Conservation (phyloP, 768 basidiomycete species). For the Trametes cingulata region DNA sequence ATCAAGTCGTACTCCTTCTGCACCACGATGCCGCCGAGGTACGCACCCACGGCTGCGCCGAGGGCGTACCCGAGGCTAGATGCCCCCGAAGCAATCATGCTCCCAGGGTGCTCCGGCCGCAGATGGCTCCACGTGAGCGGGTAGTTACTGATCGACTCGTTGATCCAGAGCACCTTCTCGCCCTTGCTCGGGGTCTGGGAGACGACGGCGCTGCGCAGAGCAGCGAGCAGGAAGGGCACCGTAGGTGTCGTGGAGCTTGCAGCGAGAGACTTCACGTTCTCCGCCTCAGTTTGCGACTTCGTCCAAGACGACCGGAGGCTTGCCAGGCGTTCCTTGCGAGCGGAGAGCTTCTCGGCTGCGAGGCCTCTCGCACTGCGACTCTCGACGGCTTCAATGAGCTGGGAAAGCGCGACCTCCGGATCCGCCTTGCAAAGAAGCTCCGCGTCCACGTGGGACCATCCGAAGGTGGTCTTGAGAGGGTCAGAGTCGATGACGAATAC, state of each 20-base stretch:
- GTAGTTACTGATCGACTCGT: conserved; percentile 66
- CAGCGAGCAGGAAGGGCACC: conserved; percentile 40
- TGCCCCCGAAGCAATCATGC: conserved; percentile 57
- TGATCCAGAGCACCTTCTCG: conserved; percentile 48
- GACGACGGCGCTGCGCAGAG: conserved; percentile 45
- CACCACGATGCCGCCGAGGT: conserved; percentile 41
- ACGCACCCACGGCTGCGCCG: conserved; percentile 63
- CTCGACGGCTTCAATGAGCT: conserved; percentile 45
- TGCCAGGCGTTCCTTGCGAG: conserved; percentile 7
- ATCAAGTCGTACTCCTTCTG: conserved; percentile 50
- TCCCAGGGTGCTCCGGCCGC: conserved; percentile 51
- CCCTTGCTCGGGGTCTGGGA: conserved; percentile 41
- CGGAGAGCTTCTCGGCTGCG: not conserved
- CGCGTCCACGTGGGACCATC: conserved; percentile 55
- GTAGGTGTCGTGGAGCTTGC: conserved; percentile 12
- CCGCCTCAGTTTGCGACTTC: conserved; percentile 21
- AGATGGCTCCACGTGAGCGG: conserved; percentile 58
- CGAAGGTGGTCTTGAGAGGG: conserved; percentile 53
- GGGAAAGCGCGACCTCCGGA: conserved; percentile 49
- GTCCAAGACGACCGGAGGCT: conserved; percentile 24
- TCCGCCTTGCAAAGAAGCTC: conserved; percentile 62
- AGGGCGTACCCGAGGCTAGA: conserved; percentile 70
- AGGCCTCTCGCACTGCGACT: not conserved
- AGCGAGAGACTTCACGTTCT: conserved; percentile 5
- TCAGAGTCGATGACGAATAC: conserved; percentile 67